phyloP scores from a whole-genome alignment of 345 rosid species.

The Orychophragmus violaceus region DNA sequence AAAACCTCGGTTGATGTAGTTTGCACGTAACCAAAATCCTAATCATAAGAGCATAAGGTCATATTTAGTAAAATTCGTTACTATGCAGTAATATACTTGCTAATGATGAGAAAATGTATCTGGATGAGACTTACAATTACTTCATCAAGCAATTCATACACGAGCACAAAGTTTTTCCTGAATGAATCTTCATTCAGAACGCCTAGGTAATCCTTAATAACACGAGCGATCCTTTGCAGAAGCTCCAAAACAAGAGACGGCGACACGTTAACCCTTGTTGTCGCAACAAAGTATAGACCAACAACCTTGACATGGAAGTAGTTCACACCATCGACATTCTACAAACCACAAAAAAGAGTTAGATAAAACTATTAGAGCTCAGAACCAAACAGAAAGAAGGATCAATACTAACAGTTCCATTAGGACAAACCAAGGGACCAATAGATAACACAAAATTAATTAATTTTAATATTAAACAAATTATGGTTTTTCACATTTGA shows the following conservation, averaged over 20 bases:
- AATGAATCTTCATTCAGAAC: slow-evolving; percentile 91
- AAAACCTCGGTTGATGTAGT: slow-evolving; percentile 90
- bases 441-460: background rate
- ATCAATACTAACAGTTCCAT: background rate
- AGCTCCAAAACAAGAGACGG: slow-evolving; percentile 97
- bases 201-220: slow-evolving; percentile 93
- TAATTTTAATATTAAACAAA: background rate
- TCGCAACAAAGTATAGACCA: slow-evolving; percentile 88
- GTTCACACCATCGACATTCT: slow-evolving; percentile 95
- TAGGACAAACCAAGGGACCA: background rate
- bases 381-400: background rate
- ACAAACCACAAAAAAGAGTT: slow-evolving; percentile 7
- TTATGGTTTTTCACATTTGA: background rate
- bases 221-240: slow-evolving; percentile 92
- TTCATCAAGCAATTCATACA: slow-evolving; percentile 97
- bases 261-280: slow-evolving; percentile 82
- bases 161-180: slow-evolving; percentile 89
- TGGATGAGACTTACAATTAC: slow-evolving; percentile 64
- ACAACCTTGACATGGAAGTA: slow-evolving; percentile 97
- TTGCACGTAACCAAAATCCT: slow-evolving; percentile 99
- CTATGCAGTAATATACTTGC: background rate
- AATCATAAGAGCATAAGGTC: slow-evolving; percentile 12
- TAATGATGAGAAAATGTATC: background rate
- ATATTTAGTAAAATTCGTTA: background rate
- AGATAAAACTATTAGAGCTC: background rate